Base-by-base conservation (phyloP, 2,329 filamentous ascomycete species). In the Monosporascus sp. region DNA sequence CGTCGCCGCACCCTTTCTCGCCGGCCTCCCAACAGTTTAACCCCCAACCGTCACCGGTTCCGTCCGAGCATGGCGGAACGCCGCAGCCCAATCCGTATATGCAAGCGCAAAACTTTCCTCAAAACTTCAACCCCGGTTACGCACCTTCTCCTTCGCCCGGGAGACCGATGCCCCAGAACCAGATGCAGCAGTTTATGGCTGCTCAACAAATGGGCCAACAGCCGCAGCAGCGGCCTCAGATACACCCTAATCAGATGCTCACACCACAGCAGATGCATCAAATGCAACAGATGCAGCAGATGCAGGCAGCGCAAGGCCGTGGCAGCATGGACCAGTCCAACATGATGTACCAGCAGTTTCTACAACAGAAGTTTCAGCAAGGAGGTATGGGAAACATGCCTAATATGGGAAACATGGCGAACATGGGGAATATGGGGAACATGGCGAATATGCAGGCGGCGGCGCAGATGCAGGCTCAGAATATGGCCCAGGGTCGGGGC, bases 1-100 rank as follows among this genome's bases (percentile, higher is more conserved):
- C 91, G 44, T 97, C 94, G 35, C 93, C 94, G 3, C 93, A 94
- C 70, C 90, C 91, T 1, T 96, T 95, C 69, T 92, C 89, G 2
- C 88, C 89, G 17, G 85, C 86, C 53, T 80, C 82, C 35, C 86
- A 88, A 61, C 87, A 88, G 65, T 89, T 90, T 63, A 81, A 78
- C 38, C 72, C 81, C 17, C 88, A 92, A 65, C 80, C 86, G 55
- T 94, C 90, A 3, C 89, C 90, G 11, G 83, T 87, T 17, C 84
- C 88, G 5, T 87, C 88, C 24, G 89, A 94, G 57, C 87, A 90
- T 62, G 80, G 78, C 27, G 84, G 84, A 53, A 91, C 88, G 8
- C 87, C 89, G 0, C 89, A 92, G 65, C 88, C 85, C 43, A 85
- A 80, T 58, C 78, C 80, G n/a, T 91, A 84, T 61, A 82, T 86